Base-by-base conservation (phyloP, 768 basidiomycete genomes). In the Suillus brevipes region DNA sequence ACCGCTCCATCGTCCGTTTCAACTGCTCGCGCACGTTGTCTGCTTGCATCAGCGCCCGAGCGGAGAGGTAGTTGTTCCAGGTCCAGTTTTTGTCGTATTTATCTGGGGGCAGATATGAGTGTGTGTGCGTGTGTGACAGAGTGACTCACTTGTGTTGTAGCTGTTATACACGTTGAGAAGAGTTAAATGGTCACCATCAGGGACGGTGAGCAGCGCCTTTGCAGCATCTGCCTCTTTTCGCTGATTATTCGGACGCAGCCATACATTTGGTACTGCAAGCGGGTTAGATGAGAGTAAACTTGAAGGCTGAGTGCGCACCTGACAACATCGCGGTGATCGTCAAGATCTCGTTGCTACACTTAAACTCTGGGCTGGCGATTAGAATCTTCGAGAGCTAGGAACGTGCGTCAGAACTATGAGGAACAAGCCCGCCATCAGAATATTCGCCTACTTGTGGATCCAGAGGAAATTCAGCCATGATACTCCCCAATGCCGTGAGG, bases 391-490 rank as follows among this genome's bases (percentile, higher is more conserved):
- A 88, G 70, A 97, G 83, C 89, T 75, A 43, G 25, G 55, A 13
- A 4, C 4, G 14, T 31, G 23, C 4, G 16, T 77, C 14, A 55
- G 10, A 64, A 7, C 1, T 3, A 5, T 9, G 50, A 14, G 2
- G 0, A 6, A 36, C 20, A 50, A 28, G 13, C 4, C 50, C 18
- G 16, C 9, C 50, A 28, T 8, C 31, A 34, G 6, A 34, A 34
- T 0, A 34, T 1, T n/a, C 10, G 64, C 82, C 47, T 69, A 91
- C 92, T 82, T 96, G 95, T 50, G 97, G 97, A 76, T 99, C 97
- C n/a, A 99, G 84, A 13, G 96, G 97, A 82, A 99, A 99, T 71
- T 98, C 95, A 0, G 97, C 97, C 97, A 99, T 98, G 66, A 94
- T 90, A 42, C 79, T 81, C 7, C 97, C 97, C 8, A 99, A 79